Conservation (phyloP, 108 stramenopile genomes). For the Fistulifera pelliculosa region DNA sequence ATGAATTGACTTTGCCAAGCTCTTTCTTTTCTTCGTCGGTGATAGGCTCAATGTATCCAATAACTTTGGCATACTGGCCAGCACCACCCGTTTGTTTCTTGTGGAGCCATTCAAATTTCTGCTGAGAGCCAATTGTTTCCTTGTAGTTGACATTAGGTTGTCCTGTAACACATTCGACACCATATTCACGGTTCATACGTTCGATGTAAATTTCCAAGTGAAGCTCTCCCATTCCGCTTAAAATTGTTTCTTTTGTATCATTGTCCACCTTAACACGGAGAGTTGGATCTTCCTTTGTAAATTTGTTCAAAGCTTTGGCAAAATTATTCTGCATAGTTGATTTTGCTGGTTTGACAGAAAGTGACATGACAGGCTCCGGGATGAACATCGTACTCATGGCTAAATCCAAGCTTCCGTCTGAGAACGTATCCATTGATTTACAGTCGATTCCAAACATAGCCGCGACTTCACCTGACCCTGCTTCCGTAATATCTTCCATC, state of each 20-base stretch:
- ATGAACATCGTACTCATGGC: conserved; percentile 97
- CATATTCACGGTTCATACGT: conserved; percentile 96
- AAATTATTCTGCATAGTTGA: conserved; percentile 73
- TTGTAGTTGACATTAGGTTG: conserved; percentile 98
- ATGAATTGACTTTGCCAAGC: conserved; percentile 65
- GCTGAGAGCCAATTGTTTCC: conserved; percentile 85
- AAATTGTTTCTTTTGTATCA: conserved; percentile 94
- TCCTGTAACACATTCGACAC: conserved; percentile 86
- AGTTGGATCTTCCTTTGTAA: conserved; percentile 99
- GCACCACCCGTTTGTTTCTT: conserved; percentile 99
- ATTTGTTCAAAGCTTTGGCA: conserved; percentile 91
- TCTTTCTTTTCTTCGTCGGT: conserved; percentile 77
- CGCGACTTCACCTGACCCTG: conserved; percentile 96
- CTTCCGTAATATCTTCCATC: conserved; percentile 96
- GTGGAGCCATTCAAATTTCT: conserved; percentile 93
- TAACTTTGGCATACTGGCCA: conserved; percentile 96
- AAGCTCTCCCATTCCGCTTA: conserved; percentile 99
- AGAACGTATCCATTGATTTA: conserved; percentile 96
- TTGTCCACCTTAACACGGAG: conserved; percentile 86
- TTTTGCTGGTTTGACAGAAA: conserved; percentile 90
- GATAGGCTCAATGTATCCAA: conserved; percentile 94
- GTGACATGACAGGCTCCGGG: conserved; percentile 96
- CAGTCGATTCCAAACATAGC: conserved; percentile 99
- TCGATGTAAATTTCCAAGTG: conserved; percentile 99
- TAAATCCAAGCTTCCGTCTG: conserved; percentile 75